Evolutionary conservation across 164 flowering plant species (phyloP), one percentile per base, ranked within the genome.

Genomic region (Magnolia kwangsiensis): DNA sequence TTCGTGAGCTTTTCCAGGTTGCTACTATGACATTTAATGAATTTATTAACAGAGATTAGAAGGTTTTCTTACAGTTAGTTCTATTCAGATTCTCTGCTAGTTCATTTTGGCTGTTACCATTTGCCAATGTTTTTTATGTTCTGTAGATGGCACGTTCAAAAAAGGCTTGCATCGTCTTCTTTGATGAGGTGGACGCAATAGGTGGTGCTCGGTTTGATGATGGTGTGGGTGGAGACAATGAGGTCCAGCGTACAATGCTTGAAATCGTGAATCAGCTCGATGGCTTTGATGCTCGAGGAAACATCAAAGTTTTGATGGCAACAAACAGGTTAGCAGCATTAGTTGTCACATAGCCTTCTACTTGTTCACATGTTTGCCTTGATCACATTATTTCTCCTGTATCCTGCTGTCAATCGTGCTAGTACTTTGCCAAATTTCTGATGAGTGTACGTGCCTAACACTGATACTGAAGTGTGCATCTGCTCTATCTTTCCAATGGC

Each of bases 171-270:
- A 96, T 96, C 76, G 93, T 96, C 65, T 96, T 96, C 74, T 96
- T 94, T 77, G 99, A 96, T 89, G 99, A 94, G 91, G 89, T 94
- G 45, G 99, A 96, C 89, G 99, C 99, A 63, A 96, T 96, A 58
- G 99, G 99, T 8, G 99, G 99, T 79, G 97, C 98, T 3, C 90
- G 97, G 37, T 96, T 96, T 85, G 96, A 94, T 82, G 99, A 94
- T 85, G 98, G 99, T 73, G 96, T 88, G 20, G 98, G 99, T 76
- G 97, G 99, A 65, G 98, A 94, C 81, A 96, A 96, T 79, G 98
- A 96, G 81, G 98, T 96, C 64, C 98, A 96, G 69, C 89, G 99
- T 21, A 92, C 99, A 2, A 96, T 96, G 99, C 98, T 96, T 86
- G 99, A 96, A 82, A 96, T 96, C 81, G 98, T 94, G 75, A 91